Evolutionary conservation across 495 filamentous ascomycete genomes (phyloP), one percentile per base, ranked within the genome.

Genomic region (Entonaema liquescens): DNA sequence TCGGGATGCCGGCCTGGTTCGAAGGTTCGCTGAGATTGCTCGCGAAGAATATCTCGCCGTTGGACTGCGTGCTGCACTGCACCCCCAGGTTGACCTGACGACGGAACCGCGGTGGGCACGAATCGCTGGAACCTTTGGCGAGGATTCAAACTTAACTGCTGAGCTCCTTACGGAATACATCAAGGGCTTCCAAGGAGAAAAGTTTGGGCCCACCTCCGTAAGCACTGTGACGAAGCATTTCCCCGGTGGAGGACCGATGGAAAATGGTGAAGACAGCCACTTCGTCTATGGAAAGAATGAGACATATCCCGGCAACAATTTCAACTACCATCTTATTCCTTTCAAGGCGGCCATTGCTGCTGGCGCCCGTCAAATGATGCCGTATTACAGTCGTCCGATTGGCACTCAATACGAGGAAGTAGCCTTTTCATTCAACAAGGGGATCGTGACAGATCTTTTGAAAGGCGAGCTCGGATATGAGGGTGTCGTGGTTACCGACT

Each of bases 101-200:
- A 81, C 79, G 0, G 79, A 82, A 52, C 75, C 75, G 15, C 75
- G 79, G 9, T 82, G 79, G 79, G 64, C 77, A 1, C 74, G 79
- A 8, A 79, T 77, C 31, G 53, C 49, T 0, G 71, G 70, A 5
- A 75, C 69, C 5, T 79, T 77, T 42, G 79, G 79, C 0, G 80
- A 80, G 28, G 71, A 79, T 44, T 66, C 75, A 9, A 35, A 72
- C 0, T 56, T 82, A 1, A 77, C 78, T 2, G 53, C 79, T 25
- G 50, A 73, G 33, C 60, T 76, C 25, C 47, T 71, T 21, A 26
- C 68, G 61, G 70, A 70, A 5, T 75, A 75, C 54, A 75, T 75
- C 59, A 59, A 69, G 21, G 73, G 73, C 5, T 73, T 75, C 59
- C 73, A 75, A 52, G 73, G 69, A 12, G 65, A 68, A 1, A 53